phyloP scores from a whole-genome alignment of 169 alveolate genomes.

The Plasmodium coatneyi region DNA sequence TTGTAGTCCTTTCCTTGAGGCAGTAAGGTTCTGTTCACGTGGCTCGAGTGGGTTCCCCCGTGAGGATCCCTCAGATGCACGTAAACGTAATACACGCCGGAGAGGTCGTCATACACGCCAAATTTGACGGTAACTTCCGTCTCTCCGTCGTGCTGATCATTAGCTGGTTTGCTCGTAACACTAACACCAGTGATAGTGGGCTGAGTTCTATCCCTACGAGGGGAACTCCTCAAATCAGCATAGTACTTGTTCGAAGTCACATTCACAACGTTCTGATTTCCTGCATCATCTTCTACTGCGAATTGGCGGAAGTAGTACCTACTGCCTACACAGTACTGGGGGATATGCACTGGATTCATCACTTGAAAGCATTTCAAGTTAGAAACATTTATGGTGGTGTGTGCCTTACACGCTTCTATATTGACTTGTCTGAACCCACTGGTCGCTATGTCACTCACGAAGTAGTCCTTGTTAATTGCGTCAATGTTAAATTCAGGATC shows the following conservation, averaged over 20 bases:
- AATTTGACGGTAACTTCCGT: constrained; percentile 76
- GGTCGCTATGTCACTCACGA: constrained; percentile 29
- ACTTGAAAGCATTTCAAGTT: constrained; percentile 82
- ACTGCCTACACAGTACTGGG: constrained; percentile 77
- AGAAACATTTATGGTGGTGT: constrained; percentile 37
- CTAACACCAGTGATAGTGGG: constrained; percentile 77
- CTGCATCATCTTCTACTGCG: constrained; percentile 79
- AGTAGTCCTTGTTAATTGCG: constrained; percentile 6
- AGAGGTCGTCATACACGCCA: not conserved
- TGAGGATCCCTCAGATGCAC: constrained; percentile 76
- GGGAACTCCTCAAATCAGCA: constrained; percentile 31
- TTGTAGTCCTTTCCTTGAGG: constrained; percentile 66
- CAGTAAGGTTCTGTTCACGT: constrained; percentile 49
- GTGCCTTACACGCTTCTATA: constrained; percentile 26
- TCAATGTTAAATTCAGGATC: constrained; percentile 12
- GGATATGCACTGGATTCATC: constrained; percentile 78
- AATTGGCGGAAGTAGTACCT: constrained; percentile 76
- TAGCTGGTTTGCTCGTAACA: constrained; percentile 80
- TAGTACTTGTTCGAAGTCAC: constrained; percentile 76
- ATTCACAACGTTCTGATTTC: constrained; percentile 78
- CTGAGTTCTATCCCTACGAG: constrained; percentile 70
- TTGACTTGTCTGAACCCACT: constrained; percentile 51
- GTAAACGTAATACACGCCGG: constrained; percentile 13
- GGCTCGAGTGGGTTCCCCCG: constrained; percentile 81
- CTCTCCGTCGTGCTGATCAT: constrained; percentile 83